These are phyloP conservation scores for Monosporascus ibericus DNA, from an alignment of 2,329 filamentous ascomycete species.

Conservation along the genomic window DNA sequence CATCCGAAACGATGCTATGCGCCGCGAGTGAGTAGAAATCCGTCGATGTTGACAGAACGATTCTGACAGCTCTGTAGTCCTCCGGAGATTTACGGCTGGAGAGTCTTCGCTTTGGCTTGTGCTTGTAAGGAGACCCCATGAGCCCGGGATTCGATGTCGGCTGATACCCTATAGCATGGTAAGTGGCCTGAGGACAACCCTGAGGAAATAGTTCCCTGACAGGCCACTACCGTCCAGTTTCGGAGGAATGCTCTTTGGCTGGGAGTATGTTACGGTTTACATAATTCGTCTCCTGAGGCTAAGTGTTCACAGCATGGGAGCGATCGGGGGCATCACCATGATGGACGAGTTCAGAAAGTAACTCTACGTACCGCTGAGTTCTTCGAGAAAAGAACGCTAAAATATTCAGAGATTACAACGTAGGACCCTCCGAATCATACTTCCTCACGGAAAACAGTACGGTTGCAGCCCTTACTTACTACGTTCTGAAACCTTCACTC, in stretches of 20 bases:
- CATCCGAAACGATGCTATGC: constrained; percentile 67
- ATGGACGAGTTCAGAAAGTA: constrained; percentile 52
- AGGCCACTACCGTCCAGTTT: constrained; percentile 45
- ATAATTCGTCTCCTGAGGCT: constrained; percentile 18
- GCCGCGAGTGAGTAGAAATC: constrained; percentile 35
- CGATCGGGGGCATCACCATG: constrained; percentile 61
- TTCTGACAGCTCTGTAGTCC: constrained; percentile 29
- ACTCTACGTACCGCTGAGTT: constrained; percentile 7
- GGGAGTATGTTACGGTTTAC: constrained; percentile 24
- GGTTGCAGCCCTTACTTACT: not conserved
- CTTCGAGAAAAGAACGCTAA: constrained; percentile 5
- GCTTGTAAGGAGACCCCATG: constrained; percentile 32
- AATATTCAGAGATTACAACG: constrained; percentile 38
- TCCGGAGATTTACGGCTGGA: constrained; percentile 63
- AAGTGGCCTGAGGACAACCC: not conserved
- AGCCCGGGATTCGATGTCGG: not conserved
- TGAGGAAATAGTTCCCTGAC: not conserved
- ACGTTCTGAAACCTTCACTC: not conserved
- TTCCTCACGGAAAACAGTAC: constrained; percentile 49
- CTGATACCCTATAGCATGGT: constrained; percentile 1
- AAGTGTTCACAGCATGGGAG: constrained; percentile 50
- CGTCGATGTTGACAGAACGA: not conserved
- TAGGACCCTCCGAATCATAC: constrained; percentile 31
- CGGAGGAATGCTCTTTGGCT: constrained; percentile 51
- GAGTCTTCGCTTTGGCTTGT: constrained; percentile 57